phyloP scores from a whole-genome alignment of 768 basidiomycete species.

The Tylopilus balloui region DNA sequence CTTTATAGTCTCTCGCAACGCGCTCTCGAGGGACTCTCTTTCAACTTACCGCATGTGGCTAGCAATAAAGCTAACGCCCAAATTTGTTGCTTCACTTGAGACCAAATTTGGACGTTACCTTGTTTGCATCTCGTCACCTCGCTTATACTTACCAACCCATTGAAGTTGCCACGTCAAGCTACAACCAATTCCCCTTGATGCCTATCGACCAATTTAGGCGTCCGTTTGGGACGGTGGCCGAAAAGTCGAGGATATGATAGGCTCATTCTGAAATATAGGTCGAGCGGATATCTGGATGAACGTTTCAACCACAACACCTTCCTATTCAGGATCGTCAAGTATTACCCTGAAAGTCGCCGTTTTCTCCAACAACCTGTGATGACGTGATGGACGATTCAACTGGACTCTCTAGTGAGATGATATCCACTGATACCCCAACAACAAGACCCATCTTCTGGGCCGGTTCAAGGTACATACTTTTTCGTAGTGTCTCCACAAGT shows the following conservation, averaged over 20 bases:
- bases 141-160: background rate
- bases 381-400: no score
- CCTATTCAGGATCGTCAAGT: background rate
- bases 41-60: slow-evolving; percentile 28
- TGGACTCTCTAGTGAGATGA: no score
- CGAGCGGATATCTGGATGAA: background rate
- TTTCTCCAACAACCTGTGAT: no score
- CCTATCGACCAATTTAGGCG: background rate
- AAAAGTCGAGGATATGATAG: background rate
- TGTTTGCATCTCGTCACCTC: slow-evolving; percentile 16
- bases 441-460: no score
- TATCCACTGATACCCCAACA: no score
- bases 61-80: slow-evolving; percentile 15
- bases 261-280: background rate
- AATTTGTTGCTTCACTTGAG: slow-evolving; percentile 22
- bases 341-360: background rate
- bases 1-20: slow-evolving; percentile 24
- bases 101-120: slow-evolving; percentile 26
- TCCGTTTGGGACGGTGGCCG: slow-evolving; percentile 13
- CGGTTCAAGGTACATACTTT: background rate
- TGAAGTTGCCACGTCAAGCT: background rate
- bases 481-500: background rate
- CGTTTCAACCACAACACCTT: slow-evolving; percentile 1
- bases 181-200: background rate
- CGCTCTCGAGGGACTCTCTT: slow-evolving; percentile 12